Evolutionary conservation across 2,329 filamentous ascomycete genomes (phyloP).

Genomic region (Lasiodiplodia theobromae): DNA sequence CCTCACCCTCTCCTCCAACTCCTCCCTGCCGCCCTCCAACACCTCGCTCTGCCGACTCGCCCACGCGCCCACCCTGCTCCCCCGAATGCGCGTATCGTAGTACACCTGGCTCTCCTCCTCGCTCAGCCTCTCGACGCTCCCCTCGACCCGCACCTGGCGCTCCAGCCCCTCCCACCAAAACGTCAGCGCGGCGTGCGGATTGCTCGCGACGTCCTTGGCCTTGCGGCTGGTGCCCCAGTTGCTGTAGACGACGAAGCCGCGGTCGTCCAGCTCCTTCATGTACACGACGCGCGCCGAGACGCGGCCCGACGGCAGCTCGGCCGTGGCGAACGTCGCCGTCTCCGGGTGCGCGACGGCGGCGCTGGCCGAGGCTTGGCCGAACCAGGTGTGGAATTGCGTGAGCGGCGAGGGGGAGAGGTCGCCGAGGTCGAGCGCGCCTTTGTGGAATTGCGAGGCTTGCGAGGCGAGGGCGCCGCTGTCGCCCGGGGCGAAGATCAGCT

Average conservation of each 20-base stretch:
- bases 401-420: slow-evolving; percentile 73
- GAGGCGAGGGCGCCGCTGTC: slow-evolving; percentile 53
- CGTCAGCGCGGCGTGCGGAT: slow-evolving; percentile 80
- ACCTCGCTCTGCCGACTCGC: slow-evolving; percentile 87
- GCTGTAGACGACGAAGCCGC: slow-evolving; percentile 89
- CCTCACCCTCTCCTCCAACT: slow-evolving; percentile 78
- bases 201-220: slow-evolving; percentile 72
- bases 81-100: slow-evolving; percentile 73
- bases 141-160: slow-evolving; percentile 90
- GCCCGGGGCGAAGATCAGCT: slow-evolving; percentile 68
- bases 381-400: slow-evolving; percentile 90
- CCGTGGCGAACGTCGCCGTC: slow-evolving; percentile 86
- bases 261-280: slow-evolving; percentile 87
- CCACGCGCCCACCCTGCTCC: slow-evolving; percentile 89
- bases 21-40: slow-evolving; percentile 67
- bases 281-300: slow-evolving; percentile 89
- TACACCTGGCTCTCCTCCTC: slow-evolving; percentile 74
- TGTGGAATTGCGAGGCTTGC: slow-evolving; percentile 79
- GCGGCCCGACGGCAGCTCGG: slow-evolving; percentile 79
- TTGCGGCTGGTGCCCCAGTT: slow-evolving; percentile 83
- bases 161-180: slow-evolving; percentile 92
- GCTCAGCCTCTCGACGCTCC: slow-evolving; percentile 70
- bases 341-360: slow-evolving; percentile 76
- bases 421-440: slow-evolving; percentile 65
- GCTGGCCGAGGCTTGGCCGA: slow-evolving; percentile 69